Percentiles rank a stretch among this genome's conserved stretches.
phyloP scores from a whole-genome alignment of 768 basidiomycete genomes.

The Kondoa subrosea region DNA sequence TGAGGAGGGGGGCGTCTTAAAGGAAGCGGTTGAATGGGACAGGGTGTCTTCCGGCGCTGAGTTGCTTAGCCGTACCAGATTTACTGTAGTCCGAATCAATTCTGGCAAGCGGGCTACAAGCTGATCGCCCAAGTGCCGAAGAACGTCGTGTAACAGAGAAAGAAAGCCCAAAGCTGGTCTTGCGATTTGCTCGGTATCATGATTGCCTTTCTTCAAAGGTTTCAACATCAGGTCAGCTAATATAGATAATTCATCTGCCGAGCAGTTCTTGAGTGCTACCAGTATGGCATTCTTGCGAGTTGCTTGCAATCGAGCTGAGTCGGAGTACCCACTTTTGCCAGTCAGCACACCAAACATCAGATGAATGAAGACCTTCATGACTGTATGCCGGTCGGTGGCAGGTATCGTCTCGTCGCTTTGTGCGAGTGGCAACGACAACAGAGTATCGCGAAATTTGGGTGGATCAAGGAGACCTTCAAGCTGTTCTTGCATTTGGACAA shows the following conservation, averaged over 20 bases:
- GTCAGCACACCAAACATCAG: conserved; percentile 71
- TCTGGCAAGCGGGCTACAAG: conserved; percentile 55
- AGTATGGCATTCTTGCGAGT: conserved; percentile 62
- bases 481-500: conserved; percentile 46
- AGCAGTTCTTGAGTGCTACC: conserved; percentile 50
- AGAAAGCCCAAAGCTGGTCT: conserved; percentile 46
- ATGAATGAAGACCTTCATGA: conserved; percentile 54
- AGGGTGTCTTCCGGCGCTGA: too few relatives aligned
- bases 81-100: conserved; percentile 52
- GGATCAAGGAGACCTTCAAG: conserved; percentile 62
- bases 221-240: conserved; percentile 76
- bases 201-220: conserved; percentile 38
- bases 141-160: conserved; percentile 62
- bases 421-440: conserved; percentile 50
- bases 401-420: conserved; percentile 41
- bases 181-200: conserved; percentile 13
- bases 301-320: conserved; percentile 39
- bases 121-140: conserved; percentile 63
- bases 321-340: conserved; percentile 50
- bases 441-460: conserved; percentile 71
- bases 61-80: conserved; percentile 35
- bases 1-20: conserved; percentile 20
- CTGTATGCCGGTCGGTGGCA: conserved; percentile 43
- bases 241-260: conserved; percentile 52
- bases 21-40: too few relatives aligned